Conservation (phyloP, 371 early-diverging fungal genomes). For the Gilbertella persicaria region DNA sequence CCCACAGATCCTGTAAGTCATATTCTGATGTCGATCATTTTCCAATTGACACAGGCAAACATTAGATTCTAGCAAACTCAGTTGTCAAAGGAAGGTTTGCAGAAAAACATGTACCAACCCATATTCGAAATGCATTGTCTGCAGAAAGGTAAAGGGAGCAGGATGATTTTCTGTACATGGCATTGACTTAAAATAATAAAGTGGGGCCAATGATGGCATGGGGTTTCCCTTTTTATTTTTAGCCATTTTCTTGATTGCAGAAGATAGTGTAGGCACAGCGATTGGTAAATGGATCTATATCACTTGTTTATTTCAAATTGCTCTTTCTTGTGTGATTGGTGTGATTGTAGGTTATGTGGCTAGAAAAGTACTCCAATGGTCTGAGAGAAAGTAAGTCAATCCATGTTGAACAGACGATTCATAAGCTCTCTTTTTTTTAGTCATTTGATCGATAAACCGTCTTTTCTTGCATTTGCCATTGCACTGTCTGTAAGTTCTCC, state of each 20-base stretch:
- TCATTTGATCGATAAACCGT: slow-evolving; percentile 88
- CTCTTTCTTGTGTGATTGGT: slow-evolving; percentile 79
- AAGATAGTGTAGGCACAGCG: slow-evolving; percentile 61
- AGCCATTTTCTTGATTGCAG: slow-evolving; percentile 71
- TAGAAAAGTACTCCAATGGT: slow-evolving; percentile 70
- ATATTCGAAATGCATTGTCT: slow-evolving; percentile 86
- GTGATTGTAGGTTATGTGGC: slow-evolving; percentile 74
- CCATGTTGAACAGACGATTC: neutral
- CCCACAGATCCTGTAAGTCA: slow-evolving; percentile 92
- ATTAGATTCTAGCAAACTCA: slow-evolving; percentile 85
- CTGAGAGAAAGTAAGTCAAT: slow-evolving; percentile 58
- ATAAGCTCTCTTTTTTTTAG: slow-evolving; percentile 21
- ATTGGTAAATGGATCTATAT: slow-evolving; percentile 79
- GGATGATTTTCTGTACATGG: neutral
- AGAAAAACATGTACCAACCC: slow-evolving; percentile 84
- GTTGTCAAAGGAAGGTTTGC: slow-evolving; percentile 97
- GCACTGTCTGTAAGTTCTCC: slow-evolving; percentile 83
- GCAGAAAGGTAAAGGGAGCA: slow-evolving; percentile 71
- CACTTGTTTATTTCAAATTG: slow-evolving; percentile 79
- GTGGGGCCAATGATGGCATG: slow-evolving; percentile 84
- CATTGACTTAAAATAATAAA: slow-evolving; percentile 13
- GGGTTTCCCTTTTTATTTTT: slow-evolving; percentile 90
- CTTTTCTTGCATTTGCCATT: slow-evolving; percentile 87
- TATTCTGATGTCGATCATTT: neutral
- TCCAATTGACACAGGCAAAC: neutral